phyloP scores from a whole-genome alignment of 75 land plant species.

The Ceratopteris richardii region DNA sequence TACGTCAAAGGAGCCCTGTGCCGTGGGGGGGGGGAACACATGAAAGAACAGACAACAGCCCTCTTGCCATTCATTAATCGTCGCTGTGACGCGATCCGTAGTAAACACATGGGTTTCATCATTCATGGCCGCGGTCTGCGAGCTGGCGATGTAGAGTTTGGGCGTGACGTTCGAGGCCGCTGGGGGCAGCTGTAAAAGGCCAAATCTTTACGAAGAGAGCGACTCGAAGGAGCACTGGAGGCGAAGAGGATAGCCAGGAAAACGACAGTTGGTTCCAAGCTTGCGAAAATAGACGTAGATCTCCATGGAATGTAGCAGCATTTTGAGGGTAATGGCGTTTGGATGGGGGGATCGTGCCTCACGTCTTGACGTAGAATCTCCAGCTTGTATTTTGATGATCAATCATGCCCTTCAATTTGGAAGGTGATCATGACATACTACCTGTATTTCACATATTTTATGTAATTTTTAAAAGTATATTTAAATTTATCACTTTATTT shows the following conservation, averaged over 20 bases:
- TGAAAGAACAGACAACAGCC: conserved; percentile 24
- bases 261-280: conserved; percentile 30
- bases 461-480: no score
- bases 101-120: conserved; percentile 72
- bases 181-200: conserved; percentile 68
- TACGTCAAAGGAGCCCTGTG: conserved; percentile 34
- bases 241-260: conserved; percentile 3
- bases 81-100: conserved; percentile 21
- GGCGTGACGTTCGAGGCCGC: conserved; percentile 96
- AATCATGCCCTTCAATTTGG: no score
- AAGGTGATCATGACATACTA: no score
- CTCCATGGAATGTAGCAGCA: conserved; percentile 13
- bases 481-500: no score
- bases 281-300: conserved; percentile 13
- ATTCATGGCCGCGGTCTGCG: conserved; percentile 64
- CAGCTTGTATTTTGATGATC: no score
- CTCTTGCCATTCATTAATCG: conserved; percentile 16
- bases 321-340: no score
- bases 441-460: no score
- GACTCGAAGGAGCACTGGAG: conserved; percentile 36
- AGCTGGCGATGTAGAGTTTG: conserved; percentile 61
- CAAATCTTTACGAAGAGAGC: conserved; percentile 90
- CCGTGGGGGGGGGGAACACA: conserved; percentile 25
- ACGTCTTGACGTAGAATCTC: no score
- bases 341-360: no score